Percentiles rank a stretch among this genome's conserved stretches.
These are phyloP conservation scores for Acrodontium crateriforme DNA, from an alignment of 2,329 filamentous ascomycete species.

Conservation along the genomic window DNA sequence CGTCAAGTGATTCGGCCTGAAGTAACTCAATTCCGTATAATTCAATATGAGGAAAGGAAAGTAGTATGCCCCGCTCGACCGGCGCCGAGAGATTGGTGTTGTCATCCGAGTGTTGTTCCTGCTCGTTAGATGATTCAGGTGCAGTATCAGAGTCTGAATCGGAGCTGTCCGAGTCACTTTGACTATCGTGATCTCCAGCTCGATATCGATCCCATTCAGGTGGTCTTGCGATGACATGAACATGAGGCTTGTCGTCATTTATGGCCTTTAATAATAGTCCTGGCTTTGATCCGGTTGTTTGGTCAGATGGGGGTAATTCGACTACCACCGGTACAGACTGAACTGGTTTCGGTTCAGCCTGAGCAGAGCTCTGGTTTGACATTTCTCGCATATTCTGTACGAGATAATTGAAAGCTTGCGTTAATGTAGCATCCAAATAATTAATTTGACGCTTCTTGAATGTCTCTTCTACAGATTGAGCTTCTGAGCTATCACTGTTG, in stretches of 20 bases:
- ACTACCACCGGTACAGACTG: neutral
- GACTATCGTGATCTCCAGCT: conserved; percentile 20
- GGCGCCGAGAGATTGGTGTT: conserved; percentile 28
- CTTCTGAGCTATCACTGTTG: conserved; percentile 30
- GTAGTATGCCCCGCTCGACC: conserved; percentile 55
- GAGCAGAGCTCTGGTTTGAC: conserved; percentile 29
- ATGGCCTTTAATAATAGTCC: too few species aligned
- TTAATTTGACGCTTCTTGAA: conserved; percentile 43
- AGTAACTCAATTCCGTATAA: conserved; percentile 65
- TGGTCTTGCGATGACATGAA: conserved; percentile 60
- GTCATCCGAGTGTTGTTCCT: conserved; percentile 20
- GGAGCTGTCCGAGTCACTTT: conserved; percentile 1
- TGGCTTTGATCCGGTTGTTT: too few species aligned
- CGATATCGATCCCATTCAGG: conserved; percentile 52
- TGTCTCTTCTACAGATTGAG: conserved; percentile 48
- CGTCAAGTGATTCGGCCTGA: conserved; percentile 50
- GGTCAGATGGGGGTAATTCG: too few species aligned
- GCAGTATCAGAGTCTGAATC: neutral
- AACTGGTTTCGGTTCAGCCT: neutral
- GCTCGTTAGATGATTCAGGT: too few species aligned
- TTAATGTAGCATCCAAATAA: conserved; percentile 45
- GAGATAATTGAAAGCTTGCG: conserved; percentile 63
- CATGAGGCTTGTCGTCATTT: conserved; percentile 44
- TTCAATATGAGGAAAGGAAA: conserved; percentile 66
- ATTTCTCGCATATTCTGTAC: conserved; percentile 56